These are phyloP conservation scores for Leccinum arenicola DNA, from an alignment of 768 basidiomycete species.

Conservation along the genomic window DNA sequence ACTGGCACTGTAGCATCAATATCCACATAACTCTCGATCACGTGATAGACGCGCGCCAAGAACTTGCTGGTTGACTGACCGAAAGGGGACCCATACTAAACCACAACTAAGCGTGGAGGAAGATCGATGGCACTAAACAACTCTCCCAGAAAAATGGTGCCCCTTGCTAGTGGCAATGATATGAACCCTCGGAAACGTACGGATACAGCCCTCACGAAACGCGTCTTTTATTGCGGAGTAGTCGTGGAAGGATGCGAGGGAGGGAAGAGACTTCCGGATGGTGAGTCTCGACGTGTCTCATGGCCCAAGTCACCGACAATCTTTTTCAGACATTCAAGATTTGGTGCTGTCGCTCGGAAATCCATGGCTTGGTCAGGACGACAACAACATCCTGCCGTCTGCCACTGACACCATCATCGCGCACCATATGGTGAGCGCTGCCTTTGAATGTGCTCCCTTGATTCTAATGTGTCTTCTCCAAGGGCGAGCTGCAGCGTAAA, in stretches of 20 bases:
- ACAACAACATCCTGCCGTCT: conserved; percentile 46
- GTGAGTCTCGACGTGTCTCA: conserved; percentile 34
- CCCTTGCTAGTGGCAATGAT: conserved; percentile 70
- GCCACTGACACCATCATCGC: conserved; percentile 37
- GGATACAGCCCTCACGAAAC: conserved; percentile 53
- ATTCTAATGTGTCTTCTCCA: conserved; percentile 13
- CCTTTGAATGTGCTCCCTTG: neutral
- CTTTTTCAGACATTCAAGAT: conserved; percentile 66
- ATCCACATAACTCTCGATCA: conserved; percentile 8
- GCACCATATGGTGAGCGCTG: conserved; percentile 42
- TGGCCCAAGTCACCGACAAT: conserved; percentile 11
- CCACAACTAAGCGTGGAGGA: conserved; percentile 17
- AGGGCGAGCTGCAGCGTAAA: conserved; percentile 38
- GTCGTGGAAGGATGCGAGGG: conserved; percentile 82
- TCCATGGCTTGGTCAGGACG: conserved; percentile 51
- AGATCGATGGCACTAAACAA: conserved; percentile 57
- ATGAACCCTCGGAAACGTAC: conserved; percentile 41
- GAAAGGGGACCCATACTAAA: neutral
- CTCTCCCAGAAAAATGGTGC: conserved; percentile 73
- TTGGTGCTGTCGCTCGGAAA: conserved; percentile 76
- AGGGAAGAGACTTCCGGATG: conserved; percentile 65
- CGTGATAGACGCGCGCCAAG: neutral
- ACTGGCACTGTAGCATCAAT: neutral
- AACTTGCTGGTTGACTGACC: neutral
- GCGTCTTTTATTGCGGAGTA: conserved; percentile 87